phyloP scores from a whole-genome alignment of 2,329 filamentous ascomycete species.

The Cytospora chrysosperma region DNA sequence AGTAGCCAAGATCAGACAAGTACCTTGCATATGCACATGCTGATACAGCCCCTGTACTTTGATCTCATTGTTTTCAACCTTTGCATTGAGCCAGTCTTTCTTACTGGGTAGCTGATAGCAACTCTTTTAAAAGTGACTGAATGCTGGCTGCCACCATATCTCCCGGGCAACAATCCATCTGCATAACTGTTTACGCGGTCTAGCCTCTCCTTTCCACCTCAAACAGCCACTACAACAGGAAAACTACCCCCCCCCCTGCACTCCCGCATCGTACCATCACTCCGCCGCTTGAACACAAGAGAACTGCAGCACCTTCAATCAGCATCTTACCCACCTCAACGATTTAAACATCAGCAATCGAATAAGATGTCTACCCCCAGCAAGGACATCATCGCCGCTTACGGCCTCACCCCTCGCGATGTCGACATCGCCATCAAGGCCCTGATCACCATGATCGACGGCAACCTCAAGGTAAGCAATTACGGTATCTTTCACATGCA shows the following conservation, averaged over 20 bases:
- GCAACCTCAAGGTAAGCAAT: constrained; percentile 1
- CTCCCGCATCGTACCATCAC: neutral
- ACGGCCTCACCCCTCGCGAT: constrained; percentile 5
- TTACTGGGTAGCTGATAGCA: neutral
- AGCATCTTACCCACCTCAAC: neutral
- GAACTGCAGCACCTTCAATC: neutral
- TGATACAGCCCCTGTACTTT: neutral
- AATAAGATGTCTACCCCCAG: constrained; percentile 1
- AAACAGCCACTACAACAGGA: neutral
- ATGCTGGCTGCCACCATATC: neutral
- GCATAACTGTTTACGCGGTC: neutral
- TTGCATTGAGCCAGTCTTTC: neutral
- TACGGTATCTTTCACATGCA: neutral
- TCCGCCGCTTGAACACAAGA: neutral
- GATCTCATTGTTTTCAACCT: neutral
- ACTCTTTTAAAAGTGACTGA: neutral
- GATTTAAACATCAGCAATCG: neutral
- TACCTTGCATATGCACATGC: neutral
- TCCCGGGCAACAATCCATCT: neutral
- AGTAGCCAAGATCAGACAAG: neutral
- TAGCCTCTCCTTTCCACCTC: neutral
- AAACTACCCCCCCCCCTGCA: neutral
- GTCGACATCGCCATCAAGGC: constrained; percentile 3
- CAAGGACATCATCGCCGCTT: neutral
- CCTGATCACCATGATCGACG: neutral